These are phyloP conservation scores for Tetracladium marchalianum DNA, from an alignment of 495 filamentous ascomycete genomes.

Conservation along the genomic window DNA sequence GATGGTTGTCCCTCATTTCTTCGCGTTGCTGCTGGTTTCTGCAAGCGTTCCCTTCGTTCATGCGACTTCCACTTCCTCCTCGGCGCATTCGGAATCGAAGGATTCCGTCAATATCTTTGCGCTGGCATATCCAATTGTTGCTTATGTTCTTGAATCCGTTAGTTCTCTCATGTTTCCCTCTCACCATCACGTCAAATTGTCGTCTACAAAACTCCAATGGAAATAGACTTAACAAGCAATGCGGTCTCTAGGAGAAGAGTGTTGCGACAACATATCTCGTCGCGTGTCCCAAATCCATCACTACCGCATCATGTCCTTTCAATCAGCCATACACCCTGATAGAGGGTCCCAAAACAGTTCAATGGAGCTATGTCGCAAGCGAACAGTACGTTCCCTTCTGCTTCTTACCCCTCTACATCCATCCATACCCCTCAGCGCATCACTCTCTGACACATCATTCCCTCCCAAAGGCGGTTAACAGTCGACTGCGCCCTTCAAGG, in stretches of 20 bases:
- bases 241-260: background rate
- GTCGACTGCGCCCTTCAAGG: background rate
- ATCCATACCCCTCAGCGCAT: background rate
- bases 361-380: background rate
- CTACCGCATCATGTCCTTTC: constrained; percentile 3
- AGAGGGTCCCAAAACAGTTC: constrained; percentile 1
- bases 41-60: too few species aligned
- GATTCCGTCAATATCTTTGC: background rate
- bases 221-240: too few species aligned
- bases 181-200: too few species aligned
- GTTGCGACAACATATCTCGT: constrained; percentile 7
- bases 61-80: too few species aligned
- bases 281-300: constrained; percentile 1
- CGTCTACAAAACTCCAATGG: too few species aligned
- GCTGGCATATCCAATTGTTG: constrained; percentile 1
- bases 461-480: background rate
- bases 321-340: constrained; percentile 6
- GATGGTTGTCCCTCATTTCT: too few species aligned
- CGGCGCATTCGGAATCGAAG: too few species aligned
- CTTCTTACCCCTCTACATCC: constrained; percentile 1
- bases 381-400: background rate
- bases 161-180: background rate
- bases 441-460: background rate
- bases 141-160: constrained; percentile 2
- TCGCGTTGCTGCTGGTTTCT: too few species aligned